phyloP scores from a whole-genome alignment of 108 stramenopile genomes.

The Asterionellopsis glacialis region DNA sequence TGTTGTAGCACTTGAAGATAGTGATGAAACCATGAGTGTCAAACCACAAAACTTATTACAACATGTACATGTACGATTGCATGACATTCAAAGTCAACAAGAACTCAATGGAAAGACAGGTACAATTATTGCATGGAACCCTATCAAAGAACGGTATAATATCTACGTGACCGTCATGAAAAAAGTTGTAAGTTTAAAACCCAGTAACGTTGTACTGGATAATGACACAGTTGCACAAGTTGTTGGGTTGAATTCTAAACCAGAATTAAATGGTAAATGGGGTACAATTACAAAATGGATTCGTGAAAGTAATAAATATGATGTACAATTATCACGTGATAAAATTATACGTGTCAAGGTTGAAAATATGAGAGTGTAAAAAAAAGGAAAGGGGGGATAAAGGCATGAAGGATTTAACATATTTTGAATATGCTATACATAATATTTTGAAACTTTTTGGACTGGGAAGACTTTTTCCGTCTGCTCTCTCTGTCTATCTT shows the following conservation, averaged over 20 bases:
- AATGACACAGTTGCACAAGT: conserved; percentile 70
- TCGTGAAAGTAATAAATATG: conserved; percentile 65
- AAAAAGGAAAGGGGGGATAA: conserved; percentile 2
- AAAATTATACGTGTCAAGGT: conserved; percentile 76
- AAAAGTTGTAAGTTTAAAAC: conserved; percentile 65
- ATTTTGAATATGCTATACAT: no score
- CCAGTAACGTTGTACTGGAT: conserved; percentile 71
- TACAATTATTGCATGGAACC: conserved; percentile 79
- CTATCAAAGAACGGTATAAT: conserved; percentile 69
- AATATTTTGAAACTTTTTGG: no score
- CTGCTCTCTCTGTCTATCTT: no score
- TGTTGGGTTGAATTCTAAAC: conserved; percentile 62
- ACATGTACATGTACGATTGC: conserved; percentile 75
- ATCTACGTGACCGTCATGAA: conserved; percentile 65
- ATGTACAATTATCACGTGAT: conserved; percentile 72
- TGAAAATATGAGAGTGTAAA: conserved; percentile 75
- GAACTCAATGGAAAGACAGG: conserved; percentile 74
- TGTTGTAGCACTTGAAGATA: conserved; percentile 73
- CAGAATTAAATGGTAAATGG: conserved; percentile 83
- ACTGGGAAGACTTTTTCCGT: no score
- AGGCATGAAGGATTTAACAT: no score
- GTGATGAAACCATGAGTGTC: conserved; percentile 74
- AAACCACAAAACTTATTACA: conserved; percentile 77
- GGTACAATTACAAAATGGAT: conserved; percentile 82
- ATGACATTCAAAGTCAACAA: conserved; percentile 73